Percentiles rank a stretch among this genome's conserved stretches.
These are phyloP conservation scores for Mrakia frigida DNA, from an alignment of 768 basidiomycete genomes.

Conservation along the genomic window DNA sequence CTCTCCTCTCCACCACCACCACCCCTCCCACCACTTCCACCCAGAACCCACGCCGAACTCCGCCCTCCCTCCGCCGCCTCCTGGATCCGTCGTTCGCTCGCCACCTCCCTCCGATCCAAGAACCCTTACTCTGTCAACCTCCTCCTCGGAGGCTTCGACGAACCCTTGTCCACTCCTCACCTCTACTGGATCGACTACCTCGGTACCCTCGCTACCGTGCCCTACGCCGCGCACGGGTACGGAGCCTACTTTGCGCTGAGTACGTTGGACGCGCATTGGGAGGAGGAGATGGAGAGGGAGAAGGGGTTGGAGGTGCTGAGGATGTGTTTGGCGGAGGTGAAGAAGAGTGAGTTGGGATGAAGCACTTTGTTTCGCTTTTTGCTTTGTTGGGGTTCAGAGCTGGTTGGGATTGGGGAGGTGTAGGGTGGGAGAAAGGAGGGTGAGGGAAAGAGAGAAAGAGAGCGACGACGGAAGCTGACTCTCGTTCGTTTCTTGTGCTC, in stretches of 20 bases:
- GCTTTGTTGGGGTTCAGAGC: too few species aligned
- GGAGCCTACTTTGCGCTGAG: conserved; percentile 86
- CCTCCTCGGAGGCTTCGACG: conserved; percentile 87
- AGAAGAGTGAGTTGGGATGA: conserved; percentile 68
- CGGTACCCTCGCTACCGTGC: conserved; percentile 79
- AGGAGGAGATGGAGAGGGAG: conserved; percentile 75
- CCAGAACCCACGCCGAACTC: conserved; percentile 71
- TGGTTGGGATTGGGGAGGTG: neutral
- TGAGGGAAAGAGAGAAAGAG: neutral
- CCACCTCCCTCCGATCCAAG: conserved; percentile 80
- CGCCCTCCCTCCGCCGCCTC: conserved; percentile 86
- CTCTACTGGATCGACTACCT: conserved; percentile 97
- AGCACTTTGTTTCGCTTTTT: neutral
- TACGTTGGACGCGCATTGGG: conserved; percentile 90
- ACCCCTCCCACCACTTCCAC: neutral
- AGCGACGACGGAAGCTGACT: neutral
- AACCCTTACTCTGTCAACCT: conserved; percentile 87
- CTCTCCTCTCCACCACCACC: neutral
- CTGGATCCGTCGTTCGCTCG: conserved; percentile 88
- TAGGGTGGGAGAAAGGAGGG: conserved; percentile 43
- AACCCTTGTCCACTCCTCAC: conserved; percentile 52
- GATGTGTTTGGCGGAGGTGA: conserved; percentile 82
- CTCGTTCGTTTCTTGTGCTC: neutral
- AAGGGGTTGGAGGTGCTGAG: conserved; percentile 77
- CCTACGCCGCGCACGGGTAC: conserved; percentile 93